Percentiles rank a stretch among this genome's conserved stretches.
These are phyloP conservation scores for Lumnitzera littorea DNA, from an alignment of 345 rosid species.

Conservation along the genomic window DNA sequence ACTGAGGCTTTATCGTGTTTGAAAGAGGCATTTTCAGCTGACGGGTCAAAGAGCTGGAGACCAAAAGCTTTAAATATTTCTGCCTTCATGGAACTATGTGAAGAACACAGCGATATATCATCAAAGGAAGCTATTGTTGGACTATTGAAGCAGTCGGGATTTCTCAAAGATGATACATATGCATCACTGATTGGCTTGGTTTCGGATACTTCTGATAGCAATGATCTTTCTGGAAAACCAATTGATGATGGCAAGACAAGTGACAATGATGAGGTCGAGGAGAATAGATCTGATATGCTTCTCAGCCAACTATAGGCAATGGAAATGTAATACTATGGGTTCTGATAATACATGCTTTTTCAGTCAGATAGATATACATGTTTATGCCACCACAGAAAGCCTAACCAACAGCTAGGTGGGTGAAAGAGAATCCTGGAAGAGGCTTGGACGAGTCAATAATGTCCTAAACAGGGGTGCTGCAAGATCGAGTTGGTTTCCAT, in stretches of 20 bases:
- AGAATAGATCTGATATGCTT: constrained; percentile 26
- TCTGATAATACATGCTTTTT: too few species aligned
- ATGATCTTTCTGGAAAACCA: neutral
- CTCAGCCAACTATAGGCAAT: constrained; percentile 34
- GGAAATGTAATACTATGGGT: too few species aligned
- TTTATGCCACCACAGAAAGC: too few species aligned
- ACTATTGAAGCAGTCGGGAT: constrained; percentile 47
- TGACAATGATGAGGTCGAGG: constrained; percentile 17
- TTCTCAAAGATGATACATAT: constrained; percentile 43
- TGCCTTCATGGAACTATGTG: constrained; percentile 53
- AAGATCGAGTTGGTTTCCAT: too few species aligned
- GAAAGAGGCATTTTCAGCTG: constrained; percentile 51
- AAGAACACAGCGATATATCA: constrained; percentile 43
- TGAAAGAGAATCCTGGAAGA: too few species aligned
- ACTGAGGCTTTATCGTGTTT: constrained; percentile 54
- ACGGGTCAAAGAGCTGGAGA: constrained; percentile 59
- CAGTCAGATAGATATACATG: too few species aligned
- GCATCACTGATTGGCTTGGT: constrained; percentile 35
- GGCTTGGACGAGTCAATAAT: too few species aligned
- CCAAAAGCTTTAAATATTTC: constrained; percentile 48
- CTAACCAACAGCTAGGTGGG: too few species aligned
- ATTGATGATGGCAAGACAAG: constrained; percentile 7
- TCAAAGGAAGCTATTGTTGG: constrained; percentile 46
- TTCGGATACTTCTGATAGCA: neutral
- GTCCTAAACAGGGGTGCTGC: too few species aligned